Evolutionary conservation across 192 early-diverging fungal species (phyloP), one percentile per base, ranked within the genome.

Genomic region (Helicostylum pulchrum): DNA sequence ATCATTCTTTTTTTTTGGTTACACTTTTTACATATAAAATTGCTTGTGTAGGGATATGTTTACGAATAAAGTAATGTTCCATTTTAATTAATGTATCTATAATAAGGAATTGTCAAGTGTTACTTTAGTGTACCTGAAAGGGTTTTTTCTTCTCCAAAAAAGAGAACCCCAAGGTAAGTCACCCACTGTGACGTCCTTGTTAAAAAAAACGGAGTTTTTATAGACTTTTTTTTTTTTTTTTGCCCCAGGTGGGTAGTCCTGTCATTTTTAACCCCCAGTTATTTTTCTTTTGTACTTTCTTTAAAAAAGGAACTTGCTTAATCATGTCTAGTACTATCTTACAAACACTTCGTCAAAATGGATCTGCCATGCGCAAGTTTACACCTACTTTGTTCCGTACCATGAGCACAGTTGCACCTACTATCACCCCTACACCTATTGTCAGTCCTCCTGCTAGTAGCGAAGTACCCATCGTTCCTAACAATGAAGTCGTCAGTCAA

Each of bases 401-500:
- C 20, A 59, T 59, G 57, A 59, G 42, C 39, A 59, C 57, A 43
- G 43, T 12, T n/a, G 17, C 54, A 56, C 31, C 54, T 10, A 53
- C 23, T 31, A 19, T 17, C 19, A 19, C 19, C 19, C 9, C 46
- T 15, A 49, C 48, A 9, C 19, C 17, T 21, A n/a, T 20, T 9
- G 12, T 31, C 14, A 31, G 4, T 12, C 19, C 17, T 21, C 52
- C 52, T 9, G 12, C 26, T 15, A 31, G 4, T 1, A 32, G 23
- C 39, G 39, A 54, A 43, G 51, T 44, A 50, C 61, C 58, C 12
- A 31, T 54, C 31, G 49, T 71, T 7, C 64, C 63, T 26, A 49
- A 74, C 12, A 87, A 92, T 71, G 84, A 88, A 2, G 78, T 94
- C 11, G 60, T 93, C 9, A 78, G 83, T 19, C 92, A 92, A 34